Conservation (phyloP, 164 flowering plant genomes). For the Santalum album region DNA sequence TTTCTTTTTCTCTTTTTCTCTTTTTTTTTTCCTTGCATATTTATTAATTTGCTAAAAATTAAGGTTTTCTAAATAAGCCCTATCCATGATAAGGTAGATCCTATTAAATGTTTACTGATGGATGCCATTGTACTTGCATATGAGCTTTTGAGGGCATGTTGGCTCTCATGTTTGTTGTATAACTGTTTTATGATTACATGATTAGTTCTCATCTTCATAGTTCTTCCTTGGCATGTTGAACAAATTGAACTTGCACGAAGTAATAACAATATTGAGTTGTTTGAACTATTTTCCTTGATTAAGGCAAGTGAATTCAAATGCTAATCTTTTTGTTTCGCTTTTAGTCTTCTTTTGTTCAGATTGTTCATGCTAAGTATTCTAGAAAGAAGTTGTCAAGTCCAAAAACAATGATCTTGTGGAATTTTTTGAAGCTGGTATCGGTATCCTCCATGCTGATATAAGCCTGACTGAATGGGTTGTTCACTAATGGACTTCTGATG, state of each 20-base stretch:
- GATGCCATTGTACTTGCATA: too few species aligned
- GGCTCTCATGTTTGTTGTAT: too few species aligned
- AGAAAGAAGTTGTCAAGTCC: conserved; percentile 90
- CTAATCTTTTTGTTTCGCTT: neutral
- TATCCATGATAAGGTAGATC: too few species aligned
- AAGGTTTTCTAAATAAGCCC: too few species aligned
- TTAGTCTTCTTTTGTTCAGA: neutral
- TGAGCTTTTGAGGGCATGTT: too few species aligned
- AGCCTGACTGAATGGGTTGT: conserved; percentile 87
- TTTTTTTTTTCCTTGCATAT: too few species aligned
- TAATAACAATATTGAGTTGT: conserved; percentile 51
- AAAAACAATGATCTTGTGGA: conserved; percentile 82
- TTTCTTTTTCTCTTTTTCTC: too few species aligned
- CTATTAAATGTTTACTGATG: too few species aligned
- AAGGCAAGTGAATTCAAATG: conserved; percentile 40
- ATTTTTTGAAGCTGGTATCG: conserved; percentile 71
- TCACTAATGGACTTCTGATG: conserved; percentile 86
- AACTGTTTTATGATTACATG: too few species aligned
- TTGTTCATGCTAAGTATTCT: conserved; percentile 19
- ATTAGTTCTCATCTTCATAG: neutral
- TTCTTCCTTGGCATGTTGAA: conserved; percentile 3
- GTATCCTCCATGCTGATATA: conserved; percentile 94
- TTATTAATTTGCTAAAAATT: too few species aligned
- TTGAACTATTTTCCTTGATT: conserved; percentile 39
- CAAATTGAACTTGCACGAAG: conserved; percentile 73